A percentile compares a stretch with the other conserved stretches of the same genome.
Conservation (phyloP, 768 basidiomycete genomes). For the Epithele typhae region DNA sequence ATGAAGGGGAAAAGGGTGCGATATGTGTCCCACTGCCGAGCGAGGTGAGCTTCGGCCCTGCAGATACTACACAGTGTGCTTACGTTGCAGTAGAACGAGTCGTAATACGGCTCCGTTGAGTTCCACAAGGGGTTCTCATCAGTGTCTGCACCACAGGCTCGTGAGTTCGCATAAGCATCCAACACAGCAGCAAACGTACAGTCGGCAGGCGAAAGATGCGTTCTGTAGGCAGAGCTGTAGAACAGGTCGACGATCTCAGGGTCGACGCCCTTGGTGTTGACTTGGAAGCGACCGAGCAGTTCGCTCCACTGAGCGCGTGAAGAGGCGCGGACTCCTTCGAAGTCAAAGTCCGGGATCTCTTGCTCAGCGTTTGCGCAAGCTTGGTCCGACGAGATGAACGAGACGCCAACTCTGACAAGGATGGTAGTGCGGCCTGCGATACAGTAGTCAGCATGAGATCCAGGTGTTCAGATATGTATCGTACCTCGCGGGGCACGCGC, state of each 20-base stretch:
- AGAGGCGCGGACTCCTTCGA: conserved; percentile 40
- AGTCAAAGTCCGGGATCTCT: conserved; percentile 57
- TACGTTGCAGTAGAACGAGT: conserved; percentile 67
- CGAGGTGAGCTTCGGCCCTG: conserved; percentile 50
- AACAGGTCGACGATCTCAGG: conserved; percentile 46
- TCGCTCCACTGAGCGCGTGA: conserved; percentile 54
- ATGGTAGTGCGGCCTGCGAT: conserved; percentile 33
- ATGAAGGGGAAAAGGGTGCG: conserved; percentile 58
- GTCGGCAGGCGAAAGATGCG: conserved; percentile 60
- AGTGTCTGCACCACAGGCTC: conserved; percentile 38
- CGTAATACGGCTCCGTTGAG: conserved; percentile 61
- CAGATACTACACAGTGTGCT: conserved; percentile 35
- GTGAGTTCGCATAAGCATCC: too few species aligned
- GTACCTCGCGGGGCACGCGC: conserved; percentile 16
- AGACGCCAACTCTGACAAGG: conserved; percentile 57
- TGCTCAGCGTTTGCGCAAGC: conserved; percentile 58
- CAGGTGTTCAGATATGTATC: too few species aligned
- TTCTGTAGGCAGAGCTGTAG: conserved; percentile 63
- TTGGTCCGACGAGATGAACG: conserved; percentile 55
- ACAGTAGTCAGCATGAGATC: too few species aligned
- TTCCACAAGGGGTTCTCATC: conserved; percentile 64
- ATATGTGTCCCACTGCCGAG: conserved; percentile 58
- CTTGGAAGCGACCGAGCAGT: conserved; percentile 49
- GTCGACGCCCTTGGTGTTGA: conserved; percentile 44
- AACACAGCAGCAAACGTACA: conserved; percentile 61